These are phyloP conservation scores for Vaccinium corymbosum DNA, from an alignment of 148 eudicot genomes.

Conservation along the genomic window DNA sequence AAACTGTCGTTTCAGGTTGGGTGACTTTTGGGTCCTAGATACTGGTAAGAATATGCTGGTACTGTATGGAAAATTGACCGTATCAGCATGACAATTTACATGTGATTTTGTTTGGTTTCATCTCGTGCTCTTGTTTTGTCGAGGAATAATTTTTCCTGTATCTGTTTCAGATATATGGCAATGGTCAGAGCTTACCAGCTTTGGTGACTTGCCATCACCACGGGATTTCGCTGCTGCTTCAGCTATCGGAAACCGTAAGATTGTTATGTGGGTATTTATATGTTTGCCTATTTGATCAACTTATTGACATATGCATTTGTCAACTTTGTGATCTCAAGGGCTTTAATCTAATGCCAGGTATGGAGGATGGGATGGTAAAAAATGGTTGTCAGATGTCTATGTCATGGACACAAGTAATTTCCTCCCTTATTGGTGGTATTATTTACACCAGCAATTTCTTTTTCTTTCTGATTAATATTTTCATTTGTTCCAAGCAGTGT, in stretches of 20 bases:
- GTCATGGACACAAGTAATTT: conserved; percentile 86
- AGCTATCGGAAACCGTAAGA: conserved; percentile 86
- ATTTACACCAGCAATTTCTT: conserved; percentile 1
- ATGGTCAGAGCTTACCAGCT: conserved; percentile 95
- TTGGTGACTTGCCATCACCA: conserved; percentile 95
- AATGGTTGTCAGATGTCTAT: conserved; percentile 91
- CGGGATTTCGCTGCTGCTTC: conserved; percentile 97
- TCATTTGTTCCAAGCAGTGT: conserved; percentile 45
- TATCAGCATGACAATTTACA: neutral
- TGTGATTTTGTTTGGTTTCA: neutral
- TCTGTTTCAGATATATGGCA: conserved; percentile 86
- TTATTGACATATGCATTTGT: conserved; percentile 9
- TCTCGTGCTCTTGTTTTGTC: conserved; percentile 5
- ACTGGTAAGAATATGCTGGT: conserved; percentile 50
- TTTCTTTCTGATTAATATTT: conserved; percentile 12
- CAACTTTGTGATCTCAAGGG: conserved; percentile 6
- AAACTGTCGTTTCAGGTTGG: conserved; percentile 59
- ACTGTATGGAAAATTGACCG: neutral
- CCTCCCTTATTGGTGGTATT: neutral
- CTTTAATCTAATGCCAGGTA: conserved; percentile 58
- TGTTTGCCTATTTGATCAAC: conserved; percentile 16
- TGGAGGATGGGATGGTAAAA: conserved; percentile 99
- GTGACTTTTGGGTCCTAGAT: conserved; percentile 99
- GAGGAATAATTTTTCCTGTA: conserved; percentile 20
- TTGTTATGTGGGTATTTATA: conserved; percentile 65